Percentiles rank a stretch among this genome's conserved stretches.
Conservation (phyloP, 2,329 filamentous ascomycete genomes). For the Penicillium sp. region DNA sequence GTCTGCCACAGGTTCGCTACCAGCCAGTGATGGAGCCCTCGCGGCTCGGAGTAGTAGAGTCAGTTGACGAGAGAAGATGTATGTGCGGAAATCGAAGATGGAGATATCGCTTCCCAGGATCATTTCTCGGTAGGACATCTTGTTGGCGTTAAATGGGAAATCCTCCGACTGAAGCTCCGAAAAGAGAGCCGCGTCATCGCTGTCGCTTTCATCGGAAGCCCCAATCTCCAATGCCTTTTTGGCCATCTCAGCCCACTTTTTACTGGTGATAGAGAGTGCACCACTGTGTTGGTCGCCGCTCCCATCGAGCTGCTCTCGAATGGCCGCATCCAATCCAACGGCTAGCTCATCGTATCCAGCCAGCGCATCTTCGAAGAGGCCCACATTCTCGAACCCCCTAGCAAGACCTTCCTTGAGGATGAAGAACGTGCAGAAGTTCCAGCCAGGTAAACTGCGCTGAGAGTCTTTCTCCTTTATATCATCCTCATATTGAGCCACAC, state of each 20-base stretch:
- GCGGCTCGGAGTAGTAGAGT: slow-evolving; percentile 77
- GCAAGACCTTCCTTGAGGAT: slow-evolving; percentile 94
- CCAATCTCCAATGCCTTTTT: slow-evolving; percentile 52
- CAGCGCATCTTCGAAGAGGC: slow-evolving; percentile 89
- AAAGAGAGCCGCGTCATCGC: slow-evolving; percentile 32
- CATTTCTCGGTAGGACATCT: slow-evolving; percentile 83
- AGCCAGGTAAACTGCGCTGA: slow-evolving; percentile 82
- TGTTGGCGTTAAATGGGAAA: slow-evolving; percentile 54
- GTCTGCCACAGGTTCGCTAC: slow-evolving; percentile 27
- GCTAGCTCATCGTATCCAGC: slow-evolving; percentile 94
- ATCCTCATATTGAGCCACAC: slow-evolving; percentile 93
- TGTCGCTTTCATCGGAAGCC: slow-evolving; percentile 29
- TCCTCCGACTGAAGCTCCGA: slow-evolving; percentile 32
- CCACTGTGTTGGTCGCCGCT: slow-evolving; percentile 67
- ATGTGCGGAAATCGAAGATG: slow-evolving; percentile 90
- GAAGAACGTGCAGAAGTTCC: slow-evolving; percentile 99
- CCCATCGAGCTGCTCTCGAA: slow-evolving; percentile 69
- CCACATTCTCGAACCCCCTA: slow-evolving; percentile 91
- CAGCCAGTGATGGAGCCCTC: slow-evolving; percentile 53
- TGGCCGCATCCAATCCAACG: slow-evolving; percentile 77
- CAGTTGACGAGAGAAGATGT: slow-evolving; percentile 88
- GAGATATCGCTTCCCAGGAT: slow-evolving; percentile 95
- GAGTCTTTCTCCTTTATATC: slow-evolving; percentile 93
- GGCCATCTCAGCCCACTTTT: slow-evolving; percentile 66
- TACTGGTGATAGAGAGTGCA: slow-evolving; percentile 68